Conservation (phyloP, 257 asterid species). For the Fraxinus quadrangulata region DNA sequence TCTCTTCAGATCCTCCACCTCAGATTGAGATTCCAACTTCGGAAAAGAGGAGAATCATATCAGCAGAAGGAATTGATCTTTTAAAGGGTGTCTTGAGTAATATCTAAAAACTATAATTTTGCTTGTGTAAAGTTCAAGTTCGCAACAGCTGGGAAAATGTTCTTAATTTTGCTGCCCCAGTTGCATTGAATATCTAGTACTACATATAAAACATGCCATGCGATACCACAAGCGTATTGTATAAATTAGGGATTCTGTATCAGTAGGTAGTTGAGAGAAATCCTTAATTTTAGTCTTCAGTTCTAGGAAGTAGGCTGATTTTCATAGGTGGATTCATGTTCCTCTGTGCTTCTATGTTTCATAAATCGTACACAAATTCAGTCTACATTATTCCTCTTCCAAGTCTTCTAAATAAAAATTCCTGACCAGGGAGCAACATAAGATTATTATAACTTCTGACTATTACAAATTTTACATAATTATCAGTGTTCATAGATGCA, state of each 20-base stretch:
- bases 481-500: neutral
- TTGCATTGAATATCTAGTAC: neutral
- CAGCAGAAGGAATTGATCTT: constrained; percentile 58
- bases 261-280: neutral
- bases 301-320: neutral
- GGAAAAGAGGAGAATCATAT: constrained; percentile 55
- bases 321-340: neutral
- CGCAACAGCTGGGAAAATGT: neutral
- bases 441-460: neutral
- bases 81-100: constrained; percentile 46
- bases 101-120: constrained; percentile 29
- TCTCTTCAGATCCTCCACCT: constrained; percentile 51
- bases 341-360: neutral
- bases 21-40: constrained; percentile 41
- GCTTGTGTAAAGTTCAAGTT: neutral
- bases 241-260: neutral
- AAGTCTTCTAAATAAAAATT: no score
- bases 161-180: neutral
- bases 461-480: neutral
- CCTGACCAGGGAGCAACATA: neutral
- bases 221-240: neutral
- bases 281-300: constrained; percentile 10
- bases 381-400: no score
- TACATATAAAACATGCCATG: neutral
- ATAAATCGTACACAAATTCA: no score